Conservation (phyloP, 2,329 filamentous ascomycete genomes). For the Acrocalymma vagum region DNA sequence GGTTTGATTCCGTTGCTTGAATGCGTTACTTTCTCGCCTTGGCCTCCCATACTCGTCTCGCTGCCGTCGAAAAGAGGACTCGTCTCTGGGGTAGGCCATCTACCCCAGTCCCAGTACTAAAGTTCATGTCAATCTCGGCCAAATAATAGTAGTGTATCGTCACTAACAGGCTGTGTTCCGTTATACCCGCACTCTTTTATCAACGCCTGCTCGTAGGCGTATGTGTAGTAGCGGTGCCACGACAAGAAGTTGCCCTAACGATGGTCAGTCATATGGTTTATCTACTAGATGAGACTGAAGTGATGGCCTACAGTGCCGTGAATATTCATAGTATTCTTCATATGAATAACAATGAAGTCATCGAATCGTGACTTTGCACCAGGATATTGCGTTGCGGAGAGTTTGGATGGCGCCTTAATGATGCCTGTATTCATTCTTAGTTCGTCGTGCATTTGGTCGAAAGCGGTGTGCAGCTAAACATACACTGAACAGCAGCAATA, state of each 20-base stretch:
- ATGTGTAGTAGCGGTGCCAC: constrained; percentile 55
- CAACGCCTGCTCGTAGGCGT: constrained; percentile 53
- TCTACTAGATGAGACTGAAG: not conserved
- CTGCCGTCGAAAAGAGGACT: constrained; percentile 67
- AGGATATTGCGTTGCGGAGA: constrained; percentile 29
- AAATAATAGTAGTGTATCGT: constrained; percentile 24
- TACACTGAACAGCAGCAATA: constrained; percentile 47
- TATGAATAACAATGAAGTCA: constrained; percentile 47
- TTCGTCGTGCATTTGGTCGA: not conserved
- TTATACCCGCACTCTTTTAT: constrained; percentile 54
- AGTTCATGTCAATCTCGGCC: constrained; percentile 5
- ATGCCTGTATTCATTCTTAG: constrained; percentile 18
- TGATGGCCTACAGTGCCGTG: constrained; percentile 36
- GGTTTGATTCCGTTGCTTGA: constrained; percentile 44
- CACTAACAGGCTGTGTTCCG: constrained; percentile 49
- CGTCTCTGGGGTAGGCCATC: constrained; percentile 54
- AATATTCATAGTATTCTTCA: constrained; percentile 45
- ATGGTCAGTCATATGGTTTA: not conserved
- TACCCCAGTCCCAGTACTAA: constrained; percentile 64
- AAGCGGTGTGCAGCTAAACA: not conserved
- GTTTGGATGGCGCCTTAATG: constrained; percentile 32
- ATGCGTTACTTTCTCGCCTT: constrained; percentile 50
- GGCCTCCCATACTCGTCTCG: constrained; percentile 57
- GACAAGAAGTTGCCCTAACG: constrained; percentile 42
- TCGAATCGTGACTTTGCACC: constrained; percentile 45